phyloP scores from a whole-genome alignment of 306 rosid genomes.

The Glycine tomentella region DNA sequence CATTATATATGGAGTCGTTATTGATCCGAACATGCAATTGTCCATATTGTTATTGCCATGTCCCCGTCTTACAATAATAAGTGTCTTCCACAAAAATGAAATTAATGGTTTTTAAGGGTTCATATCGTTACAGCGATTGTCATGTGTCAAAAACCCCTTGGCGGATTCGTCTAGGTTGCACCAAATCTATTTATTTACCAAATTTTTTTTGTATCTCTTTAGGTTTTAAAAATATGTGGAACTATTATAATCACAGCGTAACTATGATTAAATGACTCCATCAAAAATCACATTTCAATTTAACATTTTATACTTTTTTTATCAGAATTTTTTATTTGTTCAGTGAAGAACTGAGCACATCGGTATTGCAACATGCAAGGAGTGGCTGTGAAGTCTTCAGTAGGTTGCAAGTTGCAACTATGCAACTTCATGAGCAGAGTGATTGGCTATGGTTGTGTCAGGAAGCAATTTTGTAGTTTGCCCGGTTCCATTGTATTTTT shows the following conservation, averaged over 20 bases:
- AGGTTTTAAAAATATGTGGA: background rate
- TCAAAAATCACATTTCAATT: background rate
- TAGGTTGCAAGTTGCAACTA: background rate
- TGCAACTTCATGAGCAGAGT: too few relatives aligned
- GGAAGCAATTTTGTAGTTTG: background rate
- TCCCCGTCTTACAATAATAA: background rate
- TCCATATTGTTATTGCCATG: conserved; percentile 31
- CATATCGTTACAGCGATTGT: background rate
- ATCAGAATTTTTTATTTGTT: background rate
- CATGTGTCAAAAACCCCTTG: background rate
- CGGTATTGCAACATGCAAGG: background rate
- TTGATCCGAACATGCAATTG: too few relatives aligned
- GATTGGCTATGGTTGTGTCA: too few relatives aligned
- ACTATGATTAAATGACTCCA: background rate
- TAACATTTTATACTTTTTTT: too few relatives aligned
- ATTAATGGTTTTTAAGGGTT: background rate
- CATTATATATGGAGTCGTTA: background rate
- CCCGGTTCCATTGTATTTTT: background rate
- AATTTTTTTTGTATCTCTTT: too few relatives aligned
- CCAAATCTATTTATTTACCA: background rate
- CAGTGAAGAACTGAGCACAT: background rate
- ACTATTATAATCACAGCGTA: background rate
- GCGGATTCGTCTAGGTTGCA: background rate
- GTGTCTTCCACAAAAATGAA: conserved; percentile 28
- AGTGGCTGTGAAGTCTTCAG: background rate